Conservation (phyloP, 2,329 filamentous ascomycete species). For the Paramyrothecium roridum region DNA sequence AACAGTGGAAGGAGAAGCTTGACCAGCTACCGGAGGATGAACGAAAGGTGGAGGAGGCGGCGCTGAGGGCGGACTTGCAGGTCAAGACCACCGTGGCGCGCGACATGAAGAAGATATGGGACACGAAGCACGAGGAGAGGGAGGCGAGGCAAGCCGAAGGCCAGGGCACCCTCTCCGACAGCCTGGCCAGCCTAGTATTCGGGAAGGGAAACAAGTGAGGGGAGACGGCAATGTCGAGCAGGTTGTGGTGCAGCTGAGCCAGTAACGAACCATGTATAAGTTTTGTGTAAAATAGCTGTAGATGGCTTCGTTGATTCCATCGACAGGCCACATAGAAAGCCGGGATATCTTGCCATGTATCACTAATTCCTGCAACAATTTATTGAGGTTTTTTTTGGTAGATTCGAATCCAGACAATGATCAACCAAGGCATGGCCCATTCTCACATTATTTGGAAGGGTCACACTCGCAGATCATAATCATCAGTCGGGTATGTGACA, state of each 20-base stretch:
- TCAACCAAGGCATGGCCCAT: too few relatives aligned
- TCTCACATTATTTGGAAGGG: too few relatives aligned
- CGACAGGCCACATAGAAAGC: too few relatives aligned
- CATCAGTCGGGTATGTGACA: too few relatives aligned
- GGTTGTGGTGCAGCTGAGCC: constrained; percentile 16
- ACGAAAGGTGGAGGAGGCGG: constrained; percentile 59
- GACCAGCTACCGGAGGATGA: constrained; percentile 57
- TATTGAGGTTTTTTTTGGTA: too few relatives aligned
- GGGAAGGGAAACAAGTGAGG: constrained; percentile 23
- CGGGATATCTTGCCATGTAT: too few relatives aligned
- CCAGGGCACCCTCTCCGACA: constrained; percentile 25
- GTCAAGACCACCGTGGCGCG: constrained; percentile 58
- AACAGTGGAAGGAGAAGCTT: constrained; percentile 50
- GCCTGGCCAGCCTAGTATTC: constrained; percentile 20
- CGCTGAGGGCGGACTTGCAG: constrained; percentile 59
- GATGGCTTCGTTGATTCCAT: not conserved
- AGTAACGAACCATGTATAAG: not conserved
- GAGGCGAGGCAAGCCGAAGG: constrained; percentile 46
- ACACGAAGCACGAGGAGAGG: constrained; percentile 51
- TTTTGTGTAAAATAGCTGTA: not conserved
- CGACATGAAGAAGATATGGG: constrained; percentile 51
- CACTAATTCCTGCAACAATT: too few relatives aligned
- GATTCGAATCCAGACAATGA: too few relatives aligned
- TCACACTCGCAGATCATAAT: too few relatives aligned
- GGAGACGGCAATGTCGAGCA: not conserved